Base-by-base conservation (phyloP, 108 stramenopile genomes). In the Cyclotella kingstonii region DNA sequence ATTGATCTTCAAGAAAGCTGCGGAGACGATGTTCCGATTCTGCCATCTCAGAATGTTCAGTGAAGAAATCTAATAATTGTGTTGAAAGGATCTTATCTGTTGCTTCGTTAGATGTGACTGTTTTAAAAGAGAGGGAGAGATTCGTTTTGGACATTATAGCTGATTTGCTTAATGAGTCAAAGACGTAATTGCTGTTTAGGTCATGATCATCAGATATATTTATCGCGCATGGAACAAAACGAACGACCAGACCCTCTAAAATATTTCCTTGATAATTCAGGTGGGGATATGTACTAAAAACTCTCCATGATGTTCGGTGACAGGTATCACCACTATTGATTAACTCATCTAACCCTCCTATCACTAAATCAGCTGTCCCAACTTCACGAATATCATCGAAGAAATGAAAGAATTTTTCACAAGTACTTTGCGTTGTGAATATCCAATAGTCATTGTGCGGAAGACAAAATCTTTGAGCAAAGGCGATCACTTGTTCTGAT, bases 371-470 rank as follows among this genome's bases (percentile, higher is more conserved):
- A n/a, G 91, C 86, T 52, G 78, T 58, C 12, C 85, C 88, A 4
- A 77, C 81, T 58, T 93, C 91, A 22, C 80, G 65, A 9, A 81
- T 51, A 35, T 69, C 48, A 40, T 84, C 88, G 57, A 88, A 88
- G 1, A 79, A 43, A 4, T 60, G 33, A 73, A 93, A 93, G 3
- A 93, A 49, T 17, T 41, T n/a, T 5, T 78, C 28, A 7, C 54
- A 68, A 47, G 63, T 25, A 21, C 55, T n/a, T 0, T 48, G 30
- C 9, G 82, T 70, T 8, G 69, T 22, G 50, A 84, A 89, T 6
- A 73, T 63, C 91, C 91, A 93, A 18, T 66, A 44, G 67, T 93
- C 91, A 72, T 93, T 93, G 69, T 93, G 91, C 11, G 91, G 91
- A 21, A 93, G 59, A 46, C 85, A 77, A 57, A 77, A 88, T 43